Evolutionary conservation across 2,329 filamentous ascomycete genomes (phyloP).

Genomic region (Fonsecaea pugnacius): DNA sequence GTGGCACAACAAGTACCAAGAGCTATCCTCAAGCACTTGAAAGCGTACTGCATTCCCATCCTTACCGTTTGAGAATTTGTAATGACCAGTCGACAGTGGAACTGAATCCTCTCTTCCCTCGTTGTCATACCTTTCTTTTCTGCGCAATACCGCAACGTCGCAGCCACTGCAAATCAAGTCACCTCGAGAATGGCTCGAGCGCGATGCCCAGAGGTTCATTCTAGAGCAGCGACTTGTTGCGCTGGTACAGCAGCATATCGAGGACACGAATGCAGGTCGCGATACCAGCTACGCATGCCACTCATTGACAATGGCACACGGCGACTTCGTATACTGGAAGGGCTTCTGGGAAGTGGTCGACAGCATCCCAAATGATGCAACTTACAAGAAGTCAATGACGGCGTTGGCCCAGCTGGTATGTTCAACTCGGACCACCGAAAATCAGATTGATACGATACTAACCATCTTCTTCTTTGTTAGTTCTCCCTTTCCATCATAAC

Average conservation of each 20-base stretch:
- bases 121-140: constrained; percentile 34
- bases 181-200: constrained; percentile 15
- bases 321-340: constrained; percentile 37
- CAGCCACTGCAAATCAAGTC: not conserved
- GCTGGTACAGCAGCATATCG: constrained; percentile 35
- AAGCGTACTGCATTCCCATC: not conserved
- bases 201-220: constrained; percentile 32
- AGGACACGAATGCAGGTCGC: constrained; percentile 31
- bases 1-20: constrained; percentile 46
- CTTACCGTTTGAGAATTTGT: not conserved
- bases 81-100: constrained; percentile 14
- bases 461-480: constrained; percentile 29
- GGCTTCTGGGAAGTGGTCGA: constrained; percentile 34
- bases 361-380: constrained; percentile 8
- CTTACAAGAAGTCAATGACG: constrained; percentile 12
- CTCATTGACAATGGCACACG: constrained; percentile 39
- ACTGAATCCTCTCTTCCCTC: constrained; percentile 34
- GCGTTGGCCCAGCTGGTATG: not conserved
- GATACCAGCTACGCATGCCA: constrained; percentile 38
- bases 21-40: constrained; percentile 38
- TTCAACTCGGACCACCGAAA: not conserved
- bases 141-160: constrained; percentile 20
- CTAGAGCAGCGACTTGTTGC: constrained; percentile 33
- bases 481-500: constrained; percentile 36
- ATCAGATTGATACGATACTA: constrained; percentile 23